These are phyloP conservation scores for Tremella mesenterica DNA, from an alignment of 768 basidiomycete species.

Conservation along the genomic window DNA sequence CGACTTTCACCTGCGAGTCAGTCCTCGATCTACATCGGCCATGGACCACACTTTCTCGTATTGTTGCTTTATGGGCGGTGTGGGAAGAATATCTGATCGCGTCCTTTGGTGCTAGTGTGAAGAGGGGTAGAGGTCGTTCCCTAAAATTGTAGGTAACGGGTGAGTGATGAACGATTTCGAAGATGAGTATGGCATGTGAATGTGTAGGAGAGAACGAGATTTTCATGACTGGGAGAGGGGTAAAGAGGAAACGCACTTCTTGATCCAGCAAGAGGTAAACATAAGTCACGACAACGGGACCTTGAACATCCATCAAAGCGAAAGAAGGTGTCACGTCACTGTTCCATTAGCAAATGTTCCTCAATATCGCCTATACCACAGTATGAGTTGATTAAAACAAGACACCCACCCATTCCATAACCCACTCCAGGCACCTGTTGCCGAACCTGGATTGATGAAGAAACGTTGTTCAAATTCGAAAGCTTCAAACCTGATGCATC, in stretches of 20 bases:
- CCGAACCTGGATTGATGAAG: conserved; percentile 92
- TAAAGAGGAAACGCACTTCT: conserved; percentile 53
- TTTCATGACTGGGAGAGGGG: too few species aligned
- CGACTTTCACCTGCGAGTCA: conserved; percentile 44
- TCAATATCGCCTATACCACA: too few species aligned
- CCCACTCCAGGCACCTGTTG: conserved; percentile 89
- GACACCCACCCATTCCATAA: conserved; percentile 55
- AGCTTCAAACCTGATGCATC: conserved; percentile 70
- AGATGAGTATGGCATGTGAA: too few species aligned
- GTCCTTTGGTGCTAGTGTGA: too few species aligned
- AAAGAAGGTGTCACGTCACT: conserved; percentile 89
- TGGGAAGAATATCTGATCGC: too few species aligned
- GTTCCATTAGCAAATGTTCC: neutral
- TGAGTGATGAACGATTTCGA: too few species aligned
- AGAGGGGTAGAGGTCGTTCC: too few species aligned
- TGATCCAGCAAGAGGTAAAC: conserved; percentile 92
- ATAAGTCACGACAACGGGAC: conserved; percentile 91
- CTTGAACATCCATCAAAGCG: conserved; percentile 96
- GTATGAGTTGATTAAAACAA: too few species aligned
- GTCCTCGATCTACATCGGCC: neutral
- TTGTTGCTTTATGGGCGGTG: neutral
- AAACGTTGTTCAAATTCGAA: conserved; percentile 83
- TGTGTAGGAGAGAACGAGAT: too few species aligned
- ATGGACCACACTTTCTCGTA: neutral
- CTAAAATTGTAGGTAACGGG: too few species aligned